Evolutionary conservation across 495 filamentous ascomycete genomes (phyloP).

Genomic region (Penicillium mononematosum): DNA sequence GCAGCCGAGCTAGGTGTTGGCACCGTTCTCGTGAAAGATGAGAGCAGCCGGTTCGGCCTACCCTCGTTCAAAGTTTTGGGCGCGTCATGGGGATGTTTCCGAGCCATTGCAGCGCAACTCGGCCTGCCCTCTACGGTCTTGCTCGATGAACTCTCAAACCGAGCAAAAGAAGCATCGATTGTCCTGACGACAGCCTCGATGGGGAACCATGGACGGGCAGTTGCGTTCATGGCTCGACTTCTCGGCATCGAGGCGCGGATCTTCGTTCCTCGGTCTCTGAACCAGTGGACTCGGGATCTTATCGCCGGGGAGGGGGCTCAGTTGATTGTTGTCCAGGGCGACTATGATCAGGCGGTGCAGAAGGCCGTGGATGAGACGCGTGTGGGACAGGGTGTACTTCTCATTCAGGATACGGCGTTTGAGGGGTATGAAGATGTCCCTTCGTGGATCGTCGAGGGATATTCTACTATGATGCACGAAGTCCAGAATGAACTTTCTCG

Average conservation of each 20-base stretch:
- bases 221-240: slow-evolving; percentile 60
- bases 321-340: slow-evolving; percentile 51
- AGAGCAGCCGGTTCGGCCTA: slow-evolving; percentile 58
- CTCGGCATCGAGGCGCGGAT: slow-evolving; percentile 51
- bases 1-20: slow-evolving; percentile 56
- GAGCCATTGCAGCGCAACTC: slow-evolving; percentile 47
- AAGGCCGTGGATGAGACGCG: slow-evolving; percentile 39
- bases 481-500: slow-evolving; percentile 52
- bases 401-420: slow-evolving; percentile 66
- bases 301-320: slow-evolving; percentile 59
- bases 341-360: slow-evolving; percentile 60
- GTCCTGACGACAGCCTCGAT: slow-evolving; percentile 58
- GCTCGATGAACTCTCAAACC: slow-evolving; percentile 40
- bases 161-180: slow-evolving; percentile 31
- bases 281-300: slow-evolving; percentile 45
- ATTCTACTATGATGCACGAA: slow-evolving; percentile 65
- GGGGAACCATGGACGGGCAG: slow-evolving; percentile 72
- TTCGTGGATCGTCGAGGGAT: slow-evolving; percentile 71
- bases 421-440: slow-evolving; percentile 62
- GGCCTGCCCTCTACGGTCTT: slow-evolving; percentile 35
- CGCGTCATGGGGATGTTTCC: slow-evolving; percentile 68
- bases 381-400: slow-evolving; percentile 35
- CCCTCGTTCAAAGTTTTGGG: slow-evolving; percentile 77
- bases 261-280: slow-evolving; percentile 57
- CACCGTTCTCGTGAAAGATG: slow-evolving; percentile 58